Conservation (phyloP, 257 asterid genomes). For the Nicotiana paniculata region DNA sequence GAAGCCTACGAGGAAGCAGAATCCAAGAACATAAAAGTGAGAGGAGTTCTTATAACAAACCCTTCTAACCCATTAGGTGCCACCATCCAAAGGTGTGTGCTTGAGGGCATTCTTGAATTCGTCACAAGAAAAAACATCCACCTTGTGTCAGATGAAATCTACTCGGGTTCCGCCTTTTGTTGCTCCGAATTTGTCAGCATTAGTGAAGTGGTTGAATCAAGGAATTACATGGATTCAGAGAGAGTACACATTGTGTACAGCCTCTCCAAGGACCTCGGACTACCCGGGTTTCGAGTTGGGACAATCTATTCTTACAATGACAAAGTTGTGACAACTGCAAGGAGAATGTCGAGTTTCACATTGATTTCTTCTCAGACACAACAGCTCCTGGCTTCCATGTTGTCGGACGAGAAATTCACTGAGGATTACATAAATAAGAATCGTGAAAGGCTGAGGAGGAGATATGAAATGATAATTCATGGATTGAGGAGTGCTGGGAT, state of each 20-base stretch:
- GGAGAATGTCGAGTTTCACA: constrained; percentile 11
- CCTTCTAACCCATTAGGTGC: constrained; percentile 46
- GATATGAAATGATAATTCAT: constrained; percentile 1
- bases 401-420: neutral
- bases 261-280: constrained; percentile 43
- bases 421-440: neutral
- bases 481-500: neutral
- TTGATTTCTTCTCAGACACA: constrained; percentile 14
- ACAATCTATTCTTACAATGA: constrained; percentile 16
- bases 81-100: constrained; percentile 20
- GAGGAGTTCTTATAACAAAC: constrained; percentile 38
- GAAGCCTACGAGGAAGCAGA: constrained; percentile 33
- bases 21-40: constrained; percentile 28
- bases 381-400: constrained; percentile 3
- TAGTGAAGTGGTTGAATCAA: constrained; percentile 27
- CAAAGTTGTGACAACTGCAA: constrained; percentile 1
- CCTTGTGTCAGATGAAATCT: constrained; percentile 40
- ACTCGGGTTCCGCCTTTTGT: constrained; percentile 36
- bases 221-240: constrained; percentile 23
- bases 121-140: constrained; percentile 30
- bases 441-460: neutral
- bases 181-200: constrained; percentile 27
- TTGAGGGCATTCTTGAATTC: constrained; percentile 29
- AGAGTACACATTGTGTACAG: constrained; percentile 45
- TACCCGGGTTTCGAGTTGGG: constrained; percentile 42